Percentiles rank a stretch among this genome's conserved stretches.
Conservation (phyloP, 2,329 filamentous ascomycete genomes). For the Ophiosphaerella korrae region DNA sequence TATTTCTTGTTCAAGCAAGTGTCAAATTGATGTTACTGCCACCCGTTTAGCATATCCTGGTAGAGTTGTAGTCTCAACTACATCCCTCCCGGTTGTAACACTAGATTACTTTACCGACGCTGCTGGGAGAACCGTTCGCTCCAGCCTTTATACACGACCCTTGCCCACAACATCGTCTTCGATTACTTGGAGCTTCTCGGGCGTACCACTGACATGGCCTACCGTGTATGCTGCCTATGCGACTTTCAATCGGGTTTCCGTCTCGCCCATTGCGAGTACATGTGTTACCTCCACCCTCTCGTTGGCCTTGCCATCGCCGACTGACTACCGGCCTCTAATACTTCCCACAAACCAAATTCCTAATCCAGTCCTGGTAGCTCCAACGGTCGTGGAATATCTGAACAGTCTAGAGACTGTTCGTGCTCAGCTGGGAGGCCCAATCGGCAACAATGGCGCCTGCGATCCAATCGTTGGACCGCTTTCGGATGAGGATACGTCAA, state of each 20-base stretch:
- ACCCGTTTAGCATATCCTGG: conserved; percentile 36
- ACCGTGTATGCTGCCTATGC: conserved; percentile 39
- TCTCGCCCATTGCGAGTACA: conserved; percentile 22
- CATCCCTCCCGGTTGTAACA: conserved; percentile 20
- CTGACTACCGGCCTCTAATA: conserved; percentile 32
- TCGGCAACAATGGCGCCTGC: conserved; percentile 33
- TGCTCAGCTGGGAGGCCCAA: conserved; percentile 34
- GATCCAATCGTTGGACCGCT: conserved; percentile 34
- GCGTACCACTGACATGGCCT: conserved; percentile 37
- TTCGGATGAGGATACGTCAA: conserved; percentile 1
- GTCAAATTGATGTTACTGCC: conserved; percentile 41
- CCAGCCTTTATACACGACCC: conserved; percentile 12
- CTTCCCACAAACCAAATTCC: conserved; percentile 24
- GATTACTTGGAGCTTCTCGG: conserved; percentile 35
- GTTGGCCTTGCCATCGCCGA: conserved; percentile 33
- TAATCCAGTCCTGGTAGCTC: conserved; percentile 27
- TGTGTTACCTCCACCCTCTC: conserved; percentile 24
- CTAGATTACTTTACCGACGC: conserved; percentile 28
- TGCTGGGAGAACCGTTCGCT: conserved; percentile 17
- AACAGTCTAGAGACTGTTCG: conserved; percentile 36
- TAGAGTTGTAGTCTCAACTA: conserved; percentile 23
- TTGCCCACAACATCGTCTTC: conserved; percentile 17
- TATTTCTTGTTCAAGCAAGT: conserved; percentile 30
- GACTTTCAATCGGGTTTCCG: conserved; percentile 34
- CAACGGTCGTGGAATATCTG: conserved; percentile 36